Evolutionary conservation across 331 rosid species (phyloP).

Genomic region (Arachis monticola): DNA sequence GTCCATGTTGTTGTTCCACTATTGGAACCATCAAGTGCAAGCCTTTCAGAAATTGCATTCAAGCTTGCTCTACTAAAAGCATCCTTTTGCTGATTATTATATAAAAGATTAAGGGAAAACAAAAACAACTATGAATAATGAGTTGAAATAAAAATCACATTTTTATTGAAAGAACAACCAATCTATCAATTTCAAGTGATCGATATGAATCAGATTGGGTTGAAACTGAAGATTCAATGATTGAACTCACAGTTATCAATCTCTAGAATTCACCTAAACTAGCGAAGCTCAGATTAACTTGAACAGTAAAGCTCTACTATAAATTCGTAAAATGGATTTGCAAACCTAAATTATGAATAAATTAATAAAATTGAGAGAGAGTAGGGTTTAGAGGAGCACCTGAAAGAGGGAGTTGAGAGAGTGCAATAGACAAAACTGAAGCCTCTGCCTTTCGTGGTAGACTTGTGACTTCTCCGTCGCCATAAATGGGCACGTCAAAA

Average conservation of each 20-base stretch:
- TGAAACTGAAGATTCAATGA: neutral
- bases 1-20: slow-evolving; percentile 62
- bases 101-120: slow-evolving; percentile 12
- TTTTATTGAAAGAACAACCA: neutral
- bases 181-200: neutral
- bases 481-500: slow-evolving; percentile 47
- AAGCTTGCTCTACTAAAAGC: slow-evolving; percentile 65
- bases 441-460: slow-evolving; percentile 82
- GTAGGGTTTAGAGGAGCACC: slow-evolving; percentile 48
- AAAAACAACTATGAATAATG: slow-evolving; percentile 22
- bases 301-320: neutral
- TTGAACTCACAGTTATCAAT: neutral
- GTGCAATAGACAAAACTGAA: slow-evolving; percentile 90
- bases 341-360: neutral
- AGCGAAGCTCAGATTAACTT: too few relatives aligned
- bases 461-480: slow-evolving; percentile 48
- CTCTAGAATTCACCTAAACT: too few relatives aligned
- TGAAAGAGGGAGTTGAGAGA: slow-evolving; percentile 89
- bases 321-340: neutral
- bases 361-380: neutral
- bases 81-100: slow-evolving; percentile 61
- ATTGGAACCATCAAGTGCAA: slow-evolving; percentile 54
- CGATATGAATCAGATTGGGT: neutral
- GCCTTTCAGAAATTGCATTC: slow-evolving; percentile 74
- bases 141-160: neutral